Base-by-base conservation (phyloP, 805 yeast species). In the Starmerella bacillaris region DNA sequence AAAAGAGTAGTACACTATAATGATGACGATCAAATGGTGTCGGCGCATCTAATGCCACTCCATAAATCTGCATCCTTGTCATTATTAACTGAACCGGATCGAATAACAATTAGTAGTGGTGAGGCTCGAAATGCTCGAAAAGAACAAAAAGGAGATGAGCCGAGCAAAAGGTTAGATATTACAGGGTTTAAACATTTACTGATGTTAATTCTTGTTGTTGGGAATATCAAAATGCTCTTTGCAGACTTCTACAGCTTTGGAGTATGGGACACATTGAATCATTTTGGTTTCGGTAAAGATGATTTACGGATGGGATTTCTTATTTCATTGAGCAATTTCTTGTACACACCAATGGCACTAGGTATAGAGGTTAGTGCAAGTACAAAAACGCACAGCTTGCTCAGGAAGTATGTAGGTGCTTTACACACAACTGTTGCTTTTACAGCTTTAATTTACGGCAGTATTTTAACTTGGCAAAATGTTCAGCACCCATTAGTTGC, bases 401-500 rank as follows among this genome's bases (percentile, higher is more conserved):
- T 19, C 42, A 44, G 17, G 51, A 53, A 31, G 46, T 51, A 31
- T 36, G 50, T 28, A 53, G 59, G 55, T 17, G 34, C 49, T 4
- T 28, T 55, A 21, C 67, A 64, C 37, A 21, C 51, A 15, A 8
- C 51, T 26, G 54, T 58, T 38, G 49, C 57, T 22, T 2, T 24
- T 2, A 14, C 34, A 4, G 31, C 40, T 31, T 24, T 48, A 5
- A 24, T 16, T 5, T 30, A 33, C 1, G 45, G 49, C 16, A 42
- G 45, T 29, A 14, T 4, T 20, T 29, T 40, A 22, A 38, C 45
- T 16, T 56, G 59, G 44, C 42, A 39, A 24, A 38, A 43, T 36
- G 51, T 64, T 21, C 48, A 50, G 39, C 61, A 62, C 37, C 67
- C 68, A 9, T 35, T 60, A 15, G 38, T 63, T n/a, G 68, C 68